Evolutionary conservation across 1,284 basidiomycete genomes (phyloP).

Genomic region (Boletus sp.): DNA sequence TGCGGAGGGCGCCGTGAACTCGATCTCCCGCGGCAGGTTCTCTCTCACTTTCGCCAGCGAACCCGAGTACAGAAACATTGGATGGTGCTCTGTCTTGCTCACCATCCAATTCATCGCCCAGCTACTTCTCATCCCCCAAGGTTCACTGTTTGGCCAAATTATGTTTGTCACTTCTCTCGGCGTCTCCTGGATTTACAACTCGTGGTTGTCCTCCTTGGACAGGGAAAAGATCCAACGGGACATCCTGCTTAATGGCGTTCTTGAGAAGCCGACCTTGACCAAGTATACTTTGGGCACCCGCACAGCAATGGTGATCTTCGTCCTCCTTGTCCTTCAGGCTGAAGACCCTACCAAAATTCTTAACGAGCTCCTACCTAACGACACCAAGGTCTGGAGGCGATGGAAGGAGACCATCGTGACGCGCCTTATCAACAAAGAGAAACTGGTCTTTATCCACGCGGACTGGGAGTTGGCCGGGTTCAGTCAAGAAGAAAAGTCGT

Average conservation of each 20-base stretch:
- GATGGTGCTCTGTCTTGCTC: conserved; percentile 35
- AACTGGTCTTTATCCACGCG: conserved; percentile 25
- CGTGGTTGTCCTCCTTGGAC: conserved; percentile 37
- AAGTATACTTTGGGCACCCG: conserved; percentile 37
- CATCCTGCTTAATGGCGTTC: conserved; percentile 31
- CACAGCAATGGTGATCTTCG: conserved; percentile 36
- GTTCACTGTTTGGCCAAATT: conserved; percentile 38
- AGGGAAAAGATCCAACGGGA: conserved; percentile 34
- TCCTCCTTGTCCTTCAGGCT: conserved; percentile 33
- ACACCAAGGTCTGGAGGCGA: conserved; percentile 37
- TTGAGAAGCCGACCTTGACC: conserved; percentile 26
- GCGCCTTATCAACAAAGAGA: conserved; percentile 25
- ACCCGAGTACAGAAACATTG: conserved; percentile 27
- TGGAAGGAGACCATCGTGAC: conserved; percentile 30
- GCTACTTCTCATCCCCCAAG: conserved; percentile 37
- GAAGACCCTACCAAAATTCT: conserved; percentile 30
- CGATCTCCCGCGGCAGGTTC: conserved; percentile 36
- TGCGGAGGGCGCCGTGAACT: conserved; percentile 37
- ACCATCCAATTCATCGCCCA: conserved; percentile 37
- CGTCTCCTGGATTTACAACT: conserved; percentile 37
- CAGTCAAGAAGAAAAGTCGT: conserved; percentile 17
- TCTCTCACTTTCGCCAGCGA: conserved; percentile 30
- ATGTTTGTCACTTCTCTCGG: conserved; percentile 37
- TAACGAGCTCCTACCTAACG: conserved; percentile 36
- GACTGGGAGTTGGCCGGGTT: conserved; percentile 34